Base-by-base conservation (phyloP, 2,329 filamentous ascomycete genomes). In the Colletotrichum spinosum region DNA sequence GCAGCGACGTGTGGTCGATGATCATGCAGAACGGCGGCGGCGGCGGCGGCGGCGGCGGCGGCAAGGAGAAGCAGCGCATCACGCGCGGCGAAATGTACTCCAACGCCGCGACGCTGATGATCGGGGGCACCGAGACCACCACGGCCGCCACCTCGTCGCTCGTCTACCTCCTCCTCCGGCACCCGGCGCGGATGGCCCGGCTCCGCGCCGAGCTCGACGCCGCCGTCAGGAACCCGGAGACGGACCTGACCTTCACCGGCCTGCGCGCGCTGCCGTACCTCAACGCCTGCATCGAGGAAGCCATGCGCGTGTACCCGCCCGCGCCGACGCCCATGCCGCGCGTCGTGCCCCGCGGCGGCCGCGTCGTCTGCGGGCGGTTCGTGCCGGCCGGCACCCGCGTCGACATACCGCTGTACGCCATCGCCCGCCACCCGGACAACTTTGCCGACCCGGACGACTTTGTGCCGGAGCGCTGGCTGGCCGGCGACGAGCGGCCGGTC, bases 101-200 rank as follows among this genome's bases (percentile, higher is more conserved):
- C 50, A 73, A 68, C n/a, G 56, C 70, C 8, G 64, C 70, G 1
- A 56, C 63, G 0, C 54, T 78, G n/a, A 71, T 77, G 46, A 41
- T 75, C 12, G 82, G 78, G 1, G 82, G 82, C 0, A 77, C 75
- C 8, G 81, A 84, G 62, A 84, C 82, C 0, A 84, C 81, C 0
- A 81, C 81, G 0, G 81, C 81, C 2, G 70, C 77, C 6, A 71
- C 84, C 4, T 72, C 74, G 0, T 81, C 81, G 3, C 70, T 74
- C 0, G 80, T 77, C 0, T 84, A 77, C 57, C 72, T 80, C 1
- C 72, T 86, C 6, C 62, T 72, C 2, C 71, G 38, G 4, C 75
- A 79, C 38, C 77, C 76, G 0, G 55, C 71, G 0, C 69, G 65
- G 5, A 67, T 78, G n/a, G 51, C 71, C 15, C 77, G 68, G 44